A percentile compares a stretch with the other conserved stretches of the same genome.
phyloP scores from a whole-genome alignment of 2,329 filamentous ascomycete genomes.

The Gaeumannomyces tritici region DNA sequence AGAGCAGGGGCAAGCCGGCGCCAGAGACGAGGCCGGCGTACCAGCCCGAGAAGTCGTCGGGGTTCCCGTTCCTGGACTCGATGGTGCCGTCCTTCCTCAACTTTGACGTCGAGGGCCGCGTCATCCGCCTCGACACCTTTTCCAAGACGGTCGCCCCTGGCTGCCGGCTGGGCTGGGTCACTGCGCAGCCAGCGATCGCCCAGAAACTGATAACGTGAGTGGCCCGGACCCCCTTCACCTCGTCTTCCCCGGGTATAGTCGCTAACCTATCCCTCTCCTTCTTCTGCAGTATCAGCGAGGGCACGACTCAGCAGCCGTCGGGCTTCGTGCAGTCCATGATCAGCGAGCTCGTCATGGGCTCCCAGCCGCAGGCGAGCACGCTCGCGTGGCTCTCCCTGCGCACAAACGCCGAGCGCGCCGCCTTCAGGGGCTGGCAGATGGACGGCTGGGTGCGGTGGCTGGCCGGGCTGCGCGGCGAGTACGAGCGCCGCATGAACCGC shows the following conservation, averaged over 20 bases:
- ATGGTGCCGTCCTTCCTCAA: conserved; percentile 75
- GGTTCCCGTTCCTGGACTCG: conserved; percentile 72
- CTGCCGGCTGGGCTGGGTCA: conserved; percentile 84
- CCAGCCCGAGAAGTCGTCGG: conserved; percentile 34
- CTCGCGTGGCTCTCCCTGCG: conserved; percentile 27
- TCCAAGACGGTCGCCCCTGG: conserved; percentile 89
- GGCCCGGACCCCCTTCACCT: neutral
- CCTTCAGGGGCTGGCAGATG: conserved; percentile 59
- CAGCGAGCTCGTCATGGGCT: conserved; percentile 66
- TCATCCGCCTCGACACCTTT: conserved; percentile 85
- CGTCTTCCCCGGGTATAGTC: neutral
- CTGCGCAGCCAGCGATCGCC: conserved; percentile 67
- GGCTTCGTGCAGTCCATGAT: conserved; percentile 85
- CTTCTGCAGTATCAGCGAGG: conserved; percentile 57
- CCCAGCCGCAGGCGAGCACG: conserved; percentile 40
- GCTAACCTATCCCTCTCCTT: neutral
- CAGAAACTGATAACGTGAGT: conserved; percentile 44
- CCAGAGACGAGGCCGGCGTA: conserved; percentile 21
- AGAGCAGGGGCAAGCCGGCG: conserved; percentile 29
- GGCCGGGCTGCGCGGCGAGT: conserved; percentile 70
- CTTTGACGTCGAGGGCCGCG: conserved; percentile 76
- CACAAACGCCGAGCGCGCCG: conserved; percentile 32
- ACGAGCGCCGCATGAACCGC: conserved; percentile 72
- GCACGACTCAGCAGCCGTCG: conserved; percentile 71
- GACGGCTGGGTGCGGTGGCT: conserved; percentile 90